Conservation (phyloP, 2,329 filamentous ascomycete genomes). For the Xylaria sp. region DNA sequence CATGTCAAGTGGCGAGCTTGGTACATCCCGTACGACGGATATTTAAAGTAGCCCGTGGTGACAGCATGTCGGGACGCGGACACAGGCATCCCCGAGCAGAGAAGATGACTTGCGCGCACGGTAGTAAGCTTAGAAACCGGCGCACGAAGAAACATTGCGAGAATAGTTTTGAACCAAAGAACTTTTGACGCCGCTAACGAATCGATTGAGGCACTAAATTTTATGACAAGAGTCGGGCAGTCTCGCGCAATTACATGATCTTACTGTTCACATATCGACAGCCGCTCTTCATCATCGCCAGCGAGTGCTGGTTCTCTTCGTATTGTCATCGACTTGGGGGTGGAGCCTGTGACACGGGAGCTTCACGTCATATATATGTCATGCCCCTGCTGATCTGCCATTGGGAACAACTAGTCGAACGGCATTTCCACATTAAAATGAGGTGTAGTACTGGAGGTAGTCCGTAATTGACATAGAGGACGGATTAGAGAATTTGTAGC, state of each 20-base stretch:
- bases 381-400: not conserved
- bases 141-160: not conserved
- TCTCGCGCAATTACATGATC: not conserved
- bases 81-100: not conserved
- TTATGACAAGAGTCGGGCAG: not conserved
- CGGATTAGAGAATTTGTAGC: not conserved
- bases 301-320: not conserved
- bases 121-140: not conserved
- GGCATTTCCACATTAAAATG: not conserved
- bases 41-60: not conserved
- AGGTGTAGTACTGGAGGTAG: not conserved
- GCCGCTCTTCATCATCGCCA: not conserved
- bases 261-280: not conserved
- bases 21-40: not conserved
- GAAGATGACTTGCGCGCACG: not conserved
- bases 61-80: not conserved
- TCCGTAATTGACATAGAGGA: not conserved
- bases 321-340: not conserved
- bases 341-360: not conserved
- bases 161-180: not conserved
- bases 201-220: not conserved
- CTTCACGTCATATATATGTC: slow-evolving; percentile 1
- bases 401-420: not conserved
- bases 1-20: not conserved
- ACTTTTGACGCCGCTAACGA: not conserved